Percentiles rank a stretch among this genome's conserved stretches.
Conservation (phyloP, 2,329 filamentous ascomycete species). For the Nemania sp. region DNA sequence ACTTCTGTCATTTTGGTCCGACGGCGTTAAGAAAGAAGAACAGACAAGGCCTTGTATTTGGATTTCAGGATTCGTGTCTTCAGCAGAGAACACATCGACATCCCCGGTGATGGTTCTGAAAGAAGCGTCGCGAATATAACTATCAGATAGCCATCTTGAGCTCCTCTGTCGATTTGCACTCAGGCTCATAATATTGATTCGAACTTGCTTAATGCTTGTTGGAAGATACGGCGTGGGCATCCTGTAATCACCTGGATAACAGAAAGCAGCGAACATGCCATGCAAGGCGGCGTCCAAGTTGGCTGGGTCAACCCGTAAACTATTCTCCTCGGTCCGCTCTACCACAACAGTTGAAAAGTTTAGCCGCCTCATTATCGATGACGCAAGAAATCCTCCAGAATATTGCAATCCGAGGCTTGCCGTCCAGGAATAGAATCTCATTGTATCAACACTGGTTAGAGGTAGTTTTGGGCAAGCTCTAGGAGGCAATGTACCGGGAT, state of each 20-base stretch:
- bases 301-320: slow-evolving; percentile 7
- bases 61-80: too few relatives aligned
- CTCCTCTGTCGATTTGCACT: too few relatives aligned
- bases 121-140: too few relatives aligned
- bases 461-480: slow-evolving; percentile 22
- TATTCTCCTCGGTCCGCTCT: too few relatives aligned
- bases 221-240: slow-evolving; percentile 13
- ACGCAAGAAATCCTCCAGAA: neutral
- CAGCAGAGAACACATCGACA: too few relatives aligned
- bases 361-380: neutral
- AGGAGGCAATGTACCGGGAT: neutral
- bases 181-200: too few relatives aligned
- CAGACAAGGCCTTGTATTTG: too few relatives aligned
- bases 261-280: slow-evolving; percentile 14
- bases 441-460: neutral
- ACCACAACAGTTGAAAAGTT: neutral
- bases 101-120: too few relatives aligned
- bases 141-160: too few relatives aligned
- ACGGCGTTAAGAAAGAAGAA: too few relatives aligned
- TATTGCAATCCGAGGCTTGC: neutral
- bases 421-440: neutral
- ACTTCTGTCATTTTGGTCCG: too few relatives aligned
- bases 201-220: neutral
- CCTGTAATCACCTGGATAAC: slow-evolving; percentile 10
- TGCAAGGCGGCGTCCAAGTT: slow-evolving; percentile 9